A percentile compares a stretch with the other conserved stretches of the same genome.
These are phyloP conservation scores for Sclerotinia sclerotiorum DNA, from an alignment of 2,329 filamentous ascomycete genomes.

Conservation along the genomic window DNA sequence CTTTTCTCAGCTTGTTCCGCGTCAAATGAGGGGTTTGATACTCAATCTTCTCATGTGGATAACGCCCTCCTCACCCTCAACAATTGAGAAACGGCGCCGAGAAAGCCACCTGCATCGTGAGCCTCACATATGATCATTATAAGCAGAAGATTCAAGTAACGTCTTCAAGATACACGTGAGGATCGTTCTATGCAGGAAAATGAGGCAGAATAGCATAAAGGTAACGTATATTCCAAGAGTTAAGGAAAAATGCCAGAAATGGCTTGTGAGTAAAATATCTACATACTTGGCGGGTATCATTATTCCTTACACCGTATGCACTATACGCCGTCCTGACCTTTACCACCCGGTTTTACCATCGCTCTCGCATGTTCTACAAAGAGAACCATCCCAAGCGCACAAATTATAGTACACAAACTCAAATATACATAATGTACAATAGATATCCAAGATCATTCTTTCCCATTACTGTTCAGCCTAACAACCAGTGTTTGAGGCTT, in stretches of 20 bases:
- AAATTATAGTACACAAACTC: neutral
- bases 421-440: constrained; percentile 1
- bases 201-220: neutral
- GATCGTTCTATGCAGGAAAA: neutral
- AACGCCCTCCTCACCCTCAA: neutral
- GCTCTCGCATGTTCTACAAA: neutral
- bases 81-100: neutral
- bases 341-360: neutral
- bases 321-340: constrained; percentile 4
- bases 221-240: neutral
- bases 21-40: no score
- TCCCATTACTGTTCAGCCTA: constrained; percentile 17
- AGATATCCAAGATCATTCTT: neutral
- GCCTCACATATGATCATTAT: neutral
- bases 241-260: neutral
- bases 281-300: constrained; percentile 23
- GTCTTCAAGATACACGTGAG: neutral
- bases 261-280: constrained; percentile 12
- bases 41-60: neutral
- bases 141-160: neutral
- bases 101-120: neutral
- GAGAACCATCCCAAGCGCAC: neutral
- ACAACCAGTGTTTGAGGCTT: constrained; percentile 32
- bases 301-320: constrained; percentile 14
- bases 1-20: neutral